These are phyloP conservation scores for Ramularia endophylla DNA, from an alignment of 2,329 filamentous ascomycete species.

Conservation along the genomic window DNA sequence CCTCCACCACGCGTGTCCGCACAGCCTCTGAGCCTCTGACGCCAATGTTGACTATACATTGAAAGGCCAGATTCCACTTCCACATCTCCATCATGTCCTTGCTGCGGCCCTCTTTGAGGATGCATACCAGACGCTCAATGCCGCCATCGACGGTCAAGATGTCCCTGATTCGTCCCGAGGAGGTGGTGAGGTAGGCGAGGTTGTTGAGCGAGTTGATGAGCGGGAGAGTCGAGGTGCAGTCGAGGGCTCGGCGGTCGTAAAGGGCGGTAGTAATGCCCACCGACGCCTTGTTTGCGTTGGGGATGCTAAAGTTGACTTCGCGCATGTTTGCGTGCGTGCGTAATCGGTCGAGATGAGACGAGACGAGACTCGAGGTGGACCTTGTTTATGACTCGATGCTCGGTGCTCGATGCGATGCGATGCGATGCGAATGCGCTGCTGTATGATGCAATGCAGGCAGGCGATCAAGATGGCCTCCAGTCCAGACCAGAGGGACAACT, in stretches of 20 bases:
- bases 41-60: conserved; percentile 98
- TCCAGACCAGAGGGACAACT: too few relatives aligned
- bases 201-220: conserved; percentile 99
- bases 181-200: conserved; percentile 95
- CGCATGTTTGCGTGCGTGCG: conserved; percentile 77
- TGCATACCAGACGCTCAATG: conserved; percentile 92
- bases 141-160: conserved; percentile 98
- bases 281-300: conserved; percentile 98
- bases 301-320: conserved; percentile 99
- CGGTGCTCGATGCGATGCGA: too few relatives aligned
- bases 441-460: too few relatives aligned
- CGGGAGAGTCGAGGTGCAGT: conserved; percentile 95
- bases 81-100: conserved; percentile 99
- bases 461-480: too few relatives aligned
- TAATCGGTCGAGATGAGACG: too few relatives aligned
- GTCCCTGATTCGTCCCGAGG: conserved; percentile 92
- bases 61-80: conserved; percentile 99
- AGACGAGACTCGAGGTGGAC: too few relatives aligned
- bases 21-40: conserved; percentile 93
- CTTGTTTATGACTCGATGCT: too few relatives aligned
- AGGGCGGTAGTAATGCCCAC: conserved; percentile 98
- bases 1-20: conserved; percentile 90
- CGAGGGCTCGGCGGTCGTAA: conserved; percentile 93
- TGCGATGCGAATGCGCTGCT: too few relatives aligned
- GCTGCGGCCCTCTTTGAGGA: conserved; percentile 93